These are phyloP conservation scores for Pythium biforme DNA, from an alignment of 352 stramenopile species.

Conservation along the genomic window DNA sequence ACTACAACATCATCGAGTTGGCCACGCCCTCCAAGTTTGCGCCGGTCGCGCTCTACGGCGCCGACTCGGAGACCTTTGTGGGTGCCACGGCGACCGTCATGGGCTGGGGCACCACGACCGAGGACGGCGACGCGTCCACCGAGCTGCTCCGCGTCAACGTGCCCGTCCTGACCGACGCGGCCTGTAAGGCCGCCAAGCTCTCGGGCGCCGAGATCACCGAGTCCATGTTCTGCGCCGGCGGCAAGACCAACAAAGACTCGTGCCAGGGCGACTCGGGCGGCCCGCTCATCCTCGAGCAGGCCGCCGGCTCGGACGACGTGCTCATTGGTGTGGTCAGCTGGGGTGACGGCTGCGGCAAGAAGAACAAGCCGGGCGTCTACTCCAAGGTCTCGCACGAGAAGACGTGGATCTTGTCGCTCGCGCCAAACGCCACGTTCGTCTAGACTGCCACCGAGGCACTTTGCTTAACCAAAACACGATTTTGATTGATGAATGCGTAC, in stretches of 20 bases:
- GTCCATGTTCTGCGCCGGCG: constrained; percentile 51
- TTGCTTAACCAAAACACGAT: neutral
- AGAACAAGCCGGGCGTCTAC: constrained; percentile 53
- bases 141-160: constrained; percentile 43
- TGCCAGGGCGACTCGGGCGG: constrained; percentile 57
- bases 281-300: constrained; percentile 38
- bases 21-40: neutral
- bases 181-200: constrained; percentile 20
- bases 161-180: constrained; percentile 33
- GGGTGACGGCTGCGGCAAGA: constrained; percentile 44
- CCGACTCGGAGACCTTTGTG: constrained; percentile 1
- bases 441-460: neutral
- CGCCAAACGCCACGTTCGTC: constrained; percentile 6
- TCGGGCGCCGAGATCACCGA: constrained; percentile 8
- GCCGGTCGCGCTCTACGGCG: neutral
- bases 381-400: constrained; percentile 39
- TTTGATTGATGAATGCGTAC: neutral
- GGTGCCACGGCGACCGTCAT: constrained; percentile 27
- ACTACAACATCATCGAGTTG: constrained; percentile 47
- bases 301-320: constrained; percentile 25
- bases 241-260: constrained; percentile 33
- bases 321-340: constrained; percentile 55
- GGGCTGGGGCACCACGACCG: constrained; percentile 26
- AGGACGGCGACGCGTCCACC: constrained; percentile 24
- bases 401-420: constrained; percentile 42